phyloP scores from a whole-genome alignment of 2,329 filamentous ascomycete genomes.

The Xylaria hypoxylon region DNA sequence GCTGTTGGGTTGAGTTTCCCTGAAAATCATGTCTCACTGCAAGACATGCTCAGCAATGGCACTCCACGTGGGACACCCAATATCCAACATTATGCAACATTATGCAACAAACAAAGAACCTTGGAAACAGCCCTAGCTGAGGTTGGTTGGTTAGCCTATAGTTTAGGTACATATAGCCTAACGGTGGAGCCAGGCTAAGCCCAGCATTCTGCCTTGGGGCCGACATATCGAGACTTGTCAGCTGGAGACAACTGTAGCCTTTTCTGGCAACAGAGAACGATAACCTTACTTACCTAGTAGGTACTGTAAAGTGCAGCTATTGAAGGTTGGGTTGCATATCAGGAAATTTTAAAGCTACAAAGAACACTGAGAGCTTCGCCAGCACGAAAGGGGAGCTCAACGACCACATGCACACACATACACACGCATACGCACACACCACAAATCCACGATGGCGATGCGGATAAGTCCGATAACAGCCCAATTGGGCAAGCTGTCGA shows the following conservation, averaged over 20 bases:
- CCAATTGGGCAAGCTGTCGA: constrained; percentile 57
- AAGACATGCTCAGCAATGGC: neutral
- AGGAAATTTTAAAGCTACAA: constrained; percentile 32
- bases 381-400: constrained; percentile 17
- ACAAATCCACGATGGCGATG: constrained; percentile 50
- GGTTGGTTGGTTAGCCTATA: no score
- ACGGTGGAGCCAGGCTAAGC: no score
- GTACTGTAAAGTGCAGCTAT: constrained; percentile 3
- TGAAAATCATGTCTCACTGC: constrained; percentile 3
- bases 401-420: constrained; percentile 11
- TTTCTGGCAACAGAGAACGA: neutral
- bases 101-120: no score
- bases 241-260: constrained; percentile 7
- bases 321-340: constrained; percentile 6
- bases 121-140: no score
- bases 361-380: constrained; percentile 25
- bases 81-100: constrained; percentile 1
- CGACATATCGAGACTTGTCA: neutral
- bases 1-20: neutral
- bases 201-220: no score
- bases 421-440: constrained; percentile 10
- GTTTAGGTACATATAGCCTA: no score
- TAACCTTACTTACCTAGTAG: neutral
- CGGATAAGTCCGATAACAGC: constrained; percentile 53
- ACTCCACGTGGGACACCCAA: constrained; percentile 6